Evolutionary conservation across 2,329 filamentous ascomycete species (phyloP), one percentile per base, ranked within the genome.

Genomic region (Parastagonospora nodorum): DNA sequence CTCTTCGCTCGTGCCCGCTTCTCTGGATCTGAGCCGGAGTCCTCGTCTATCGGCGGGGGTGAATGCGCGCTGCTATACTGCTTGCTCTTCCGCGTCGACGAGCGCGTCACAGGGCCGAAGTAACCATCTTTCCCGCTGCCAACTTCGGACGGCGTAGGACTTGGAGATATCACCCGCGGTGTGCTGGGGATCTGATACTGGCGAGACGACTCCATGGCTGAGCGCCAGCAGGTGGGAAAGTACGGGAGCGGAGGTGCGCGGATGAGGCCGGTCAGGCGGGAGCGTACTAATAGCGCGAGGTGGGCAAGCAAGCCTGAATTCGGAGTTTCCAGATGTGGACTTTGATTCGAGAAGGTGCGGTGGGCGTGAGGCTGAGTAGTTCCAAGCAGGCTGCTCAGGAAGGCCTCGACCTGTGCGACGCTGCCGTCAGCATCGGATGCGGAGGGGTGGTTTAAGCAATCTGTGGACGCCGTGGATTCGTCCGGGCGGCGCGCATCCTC

Each of bases 121-220:
- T 95, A 87, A 54, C 82, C 82, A 69, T 87, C 76, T 58, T 69
- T 74, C 16, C 57, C 82, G 59, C 80, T 80, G 27, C 60, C 63
- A 36, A 69, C 69, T 51, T 77, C 75, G 16, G 69, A 73, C 63
- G 79, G 80, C 29, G 71, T 72, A 35, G 92, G 92, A 48, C 91
- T 94, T 35, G 92, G 92, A 10, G 91, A 95, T 63, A 94, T 95
- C 62, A 97, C 89, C 68, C 91, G 88, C 66, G 92, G 92, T 49
- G 88, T 94, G 50, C 83, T 83, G 50, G 92, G 92, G 50, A 94
- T 79, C 61, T 80, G 78, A 57, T 83, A 78, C 64, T 78, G 77
- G 41, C 78, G 76, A 71, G 82, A 82, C 38, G 74, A 61, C 51
- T 72, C 67, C 63, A 78, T 78, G 53, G 69, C 68, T 46, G 63